Percentiles rank a stretch among this genome's conserved stretches.
These are phyloP conservation scores for Seiridium cupressi DNA, from an alignment of 2,329 filamentous ascomycete species.

Conservation along the genomic window DNA sequence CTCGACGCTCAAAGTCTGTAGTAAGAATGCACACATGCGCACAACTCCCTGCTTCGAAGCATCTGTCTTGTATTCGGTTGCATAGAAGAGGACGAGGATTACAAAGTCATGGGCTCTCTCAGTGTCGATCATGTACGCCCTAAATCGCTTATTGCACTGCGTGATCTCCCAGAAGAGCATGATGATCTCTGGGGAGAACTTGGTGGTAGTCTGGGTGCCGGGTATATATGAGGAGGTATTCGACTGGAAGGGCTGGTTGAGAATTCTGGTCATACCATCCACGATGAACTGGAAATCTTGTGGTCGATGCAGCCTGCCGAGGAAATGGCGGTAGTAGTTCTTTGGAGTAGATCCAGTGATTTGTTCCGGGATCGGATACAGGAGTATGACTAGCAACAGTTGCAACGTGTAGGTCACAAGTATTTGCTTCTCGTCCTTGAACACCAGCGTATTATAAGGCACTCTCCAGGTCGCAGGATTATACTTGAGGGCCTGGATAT, in stretches of 20 bases:
- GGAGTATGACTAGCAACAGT: constrained; percentile 77
- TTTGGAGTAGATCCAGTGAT: constrained; percentile 65
- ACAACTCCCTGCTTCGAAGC: constrained; percentile 87
- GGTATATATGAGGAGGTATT: constrained; percentile 80
- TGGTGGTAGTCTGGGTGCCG: constrained; percentile 74
- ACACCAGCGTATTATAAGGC: constrained; percentile 88
- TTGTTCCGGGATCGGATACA: constrained; percentile 85
- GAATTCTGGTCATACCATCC: constrained; percentile 87
- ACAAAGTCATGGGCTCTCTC: constrained; percentile 91
- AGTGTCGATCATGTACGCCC: constrained; percentile 95
- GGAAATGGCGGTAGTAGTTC: constrained; percentile 92
- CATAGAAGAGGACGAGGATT: constrained; percentile 86
- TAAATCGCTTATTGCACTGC: constrained; percentile 96
- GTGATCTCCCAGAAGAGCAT: constrained; percentile 97
- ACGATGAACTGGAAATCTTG: constrained; percentile 98
- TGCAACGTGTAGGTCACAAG: constrained; percentile 91
- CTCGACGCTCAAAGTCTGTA: constrained; percentile 94
- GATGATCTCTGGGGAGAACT: constrained; percentile 92
- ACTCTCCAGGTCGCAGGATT: constrained; percentile 93
- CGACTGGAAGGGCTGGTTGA: constrained; percentile 89
- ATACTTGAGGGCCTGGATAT: constrained; percentile 80
- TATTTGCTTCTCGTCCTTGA: constrained; percentile 86
- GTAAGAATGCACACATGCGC: constrained; percentile 93
- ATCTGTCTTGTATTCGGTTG: constrained; percentile 84
- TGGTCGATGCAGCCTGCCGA: constrained; percentile 84